Conservation (phyloP, 768 basidiomycete genomes). For the Hortiboletus campestris region DNA sequence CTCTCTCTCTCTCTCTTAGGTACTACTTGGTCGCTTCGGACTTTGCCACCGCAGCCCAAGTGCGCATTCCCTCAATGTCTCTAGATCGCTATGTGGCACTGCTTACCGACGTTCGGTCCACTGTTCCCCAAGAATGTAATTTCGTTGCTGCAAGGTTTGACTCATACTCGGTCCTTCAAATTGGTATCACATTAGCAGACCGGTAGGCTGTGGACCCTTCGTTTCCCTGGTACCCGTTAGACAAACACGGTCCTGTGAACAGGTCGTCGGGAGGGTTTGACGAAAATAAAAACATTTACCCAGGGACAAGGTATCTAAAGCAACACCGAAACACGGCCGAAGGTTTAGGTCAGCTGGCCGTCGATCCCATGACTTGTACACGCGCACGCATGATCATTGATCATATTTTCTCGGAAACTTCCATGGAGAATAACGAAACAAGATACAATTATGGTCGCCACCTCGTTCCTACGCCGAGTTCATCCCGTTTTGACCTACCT, state of each 20-base stretch:
- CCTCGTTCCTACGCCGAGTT: neutral
- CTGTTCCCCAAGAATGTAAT: neutral
- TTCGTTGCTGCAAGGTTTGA: neutral
- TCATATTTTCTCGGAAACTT: neutral
- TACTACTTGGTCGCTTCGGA: neutral
- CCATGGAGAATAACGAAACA: neutral
- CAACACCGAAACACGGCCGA: neutral
- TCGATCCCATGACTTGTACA: too few species aligned
- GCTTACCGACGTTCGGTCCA: neutral
- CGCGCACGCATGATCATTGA: neutral
- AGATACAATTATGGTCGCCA: neutral
- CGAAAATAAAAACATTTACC: neutral
- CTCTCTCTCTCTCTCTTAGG: neutral
- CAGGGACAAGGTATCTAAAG: neutral
- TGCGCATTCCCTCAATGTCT: neutral
- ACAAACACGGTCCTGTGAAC: too few species aligned
- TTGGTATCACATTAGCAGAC: neutral
- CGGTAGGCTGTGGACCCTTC: neutral
- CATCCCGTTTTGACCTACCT: neutral
- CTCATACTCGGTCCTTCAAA: neutral
- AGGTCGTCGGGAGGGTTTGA: too few species aligned
- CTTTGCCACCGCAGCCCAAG: too few species aligned
- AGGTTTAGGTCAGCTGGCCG: too few species aligned
- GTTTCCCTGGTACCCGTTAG: neutral
- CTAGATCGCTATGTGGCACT: neutral